Evolutionary conservation across 345 rosid genomes (phyloP).

Genomic region (Salix purpurea): DNA sequence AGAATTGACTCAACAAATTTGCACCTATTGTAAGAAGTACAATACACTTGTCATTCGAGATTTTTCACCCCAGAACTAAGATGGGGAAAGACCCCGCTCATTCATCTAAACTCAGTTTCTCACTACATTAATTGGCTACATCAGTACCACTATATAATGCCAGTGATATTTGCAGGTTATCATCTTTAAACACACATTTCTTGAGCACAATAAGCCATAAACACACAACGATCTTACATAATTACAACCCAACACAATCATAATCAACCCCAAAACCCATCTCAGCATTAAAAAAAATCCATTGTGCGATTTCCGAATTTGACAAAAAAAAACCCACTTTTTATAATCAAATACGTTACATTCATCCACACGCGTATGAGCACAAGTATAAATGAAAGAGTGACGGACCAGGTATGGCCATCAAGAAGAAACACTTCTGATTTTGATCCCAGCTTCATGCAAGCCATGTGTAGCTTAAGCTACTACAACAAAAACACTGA

Average conservation of each 20-base stretch:
- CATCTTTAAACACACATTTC: neutral
- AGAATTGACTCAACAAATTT: neutral
- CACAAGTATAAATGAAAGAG: neutral
- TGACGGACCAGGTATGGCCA: slow-evolving; percentile 58
- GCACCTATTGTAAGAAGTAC: neutral
- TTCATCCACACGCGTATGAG: neutral
- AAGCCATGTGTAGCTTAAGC: slow-evolving; percentile 47
- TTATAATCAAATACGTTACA: neutral
- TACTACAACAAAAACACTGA: slow-evolving; percentile 12
- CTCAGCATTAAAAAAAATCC: slow-evolving; percentile 1
- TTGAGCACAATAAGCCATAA: neutral
- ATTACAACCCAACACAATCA: neutral
- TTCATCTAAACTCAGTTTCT: neutral
- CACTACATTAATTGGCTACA: neutral
- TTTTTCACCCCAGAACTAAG: neutral
- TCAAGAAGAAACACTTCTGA: slow-evolving; percentile 69
- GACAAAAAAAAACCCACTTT: slow-evolving; percentile 15
- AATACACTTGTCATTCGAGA: neutral
- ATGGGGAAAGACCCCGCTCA: neutral
- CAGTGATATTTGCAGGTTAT: neutral
- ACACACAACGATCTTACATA: neutral
- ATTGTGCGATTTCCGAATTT: neutral
- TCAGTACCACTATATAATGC: neutral
- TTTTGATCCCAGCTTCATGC: slow-evolving; percentile 90
- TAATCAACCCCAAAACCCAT: neutral